Evolutionary conservation across 805 yeast species (phyloP), one percentile per base, ranked within the genome.

Genomic region (Candida incommunis): DNA sequence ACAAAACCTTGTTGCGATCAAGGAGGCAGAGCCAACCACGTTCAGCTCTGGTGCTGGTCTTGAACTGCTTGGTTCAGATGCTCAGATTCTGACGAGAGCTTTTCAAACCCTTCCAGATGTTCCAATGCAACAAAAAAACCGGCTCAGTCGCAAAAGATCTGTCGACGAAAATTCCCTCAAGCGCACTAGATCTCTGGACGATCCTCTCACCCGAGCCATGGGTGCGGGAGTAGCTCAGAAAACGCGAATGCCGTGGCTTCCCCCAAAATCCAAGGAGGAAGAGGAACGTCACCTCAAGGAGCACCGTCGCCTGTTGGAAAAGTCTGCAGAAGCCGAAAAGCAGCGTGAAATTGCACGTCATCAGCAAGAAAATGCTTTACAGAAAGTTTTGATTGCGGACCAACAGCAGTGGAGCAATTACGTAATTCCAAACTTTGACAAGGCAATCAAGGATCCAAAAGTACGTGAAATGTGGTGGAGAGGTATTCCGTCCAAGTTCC

Each of bases 401-500:
- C 50, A 47, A 29, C 40, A 40, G 1, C 55, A 54, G 5, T 77
- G 82, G 82, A 49, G 48, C 22, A 41, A 46, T 7, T 55, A 61
- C 37, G 65, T 74, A 5, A 47, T 69, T 3, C 65, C 68, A 4
- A 56, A 67, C 42, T 67, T 63, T 44, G 54, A 56, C 22, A 47
- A 49, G 3, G 60, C 62, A 40, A 55, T 72, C 20, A 58, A 61
- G 44, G 54, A 60, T 13, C 63, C 71, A 1, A 53, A 62, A 20
- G 67, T 70, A 3, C 63, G 79, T 41, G 79, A 75, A 48, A 57
- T 76, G 25, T 74, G 78, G 75, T 76, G 82, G 82, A 60, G 78
- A 27, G 79, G 79, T 3, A 54, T 77, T 2, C 78, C 82, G 1
- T 27, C 52, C n/a, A 54, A 54, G 20, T 53, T 67, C 3, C 62